Base-by-base conservation (phyloP, 805 yeast genomes). In the Yarrowia bubula region DNA sequence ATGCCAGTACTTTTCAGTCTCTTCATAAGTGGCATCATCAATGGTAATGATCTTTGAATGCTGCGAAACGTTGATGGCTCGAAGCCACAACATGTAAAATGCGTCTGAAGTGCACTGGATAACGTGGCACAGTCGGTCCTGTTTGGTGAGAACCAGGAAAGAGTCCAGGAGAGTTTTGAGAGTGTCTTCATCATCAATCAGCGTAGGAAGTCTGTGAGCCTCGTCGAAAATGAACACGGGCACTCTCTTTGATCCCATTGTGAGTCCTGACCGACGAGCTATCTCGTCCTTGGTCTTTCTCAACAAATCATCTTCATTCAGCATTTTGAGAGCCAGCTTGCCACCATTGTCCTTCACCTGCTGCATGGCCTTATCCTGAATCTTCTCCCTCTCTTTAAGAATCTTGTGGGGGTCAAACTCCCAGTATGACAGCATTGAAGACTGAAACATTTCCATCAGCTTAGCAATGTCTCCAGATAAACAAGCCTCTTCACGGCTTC, bases 41-140 rank as follows among this genome's bases (percentile, higher is more conserved):
- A 68, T 38, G 8, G 69, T 67, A 15, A 68, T 41, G 22, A 68
- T 65, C 35, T 68, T 66, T 22, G 64, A 31, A 64, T 67, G 69
- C 33, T 68, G 68, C 7, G 64, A 58, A 6, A 58, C 64, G 35
- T 58, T 58, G 5, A 58, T 58, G 14, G 64, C 64, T 44, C 64
- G 32, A 1, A 58, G 43, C 64, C 64, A 58, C 22, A 58, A n/a
- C 67, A 68, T 55, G 55, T 68, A 68, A 33, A 68, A 67, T n/a
- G 70, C 68, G 37, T 68, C 70, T 8, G 70, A 68, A 0, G 68
- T 68, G 17, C 69, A 66, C 38, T 68, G 70, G n/a, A 68, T 64
- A 22, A 68, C 67, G 47, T 66, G 69, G 22, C 70, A 68, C 17
- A 68, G 64, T 66, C 69, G 33, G 22, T 68, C 70, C 15, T 68